Conservation (phyloP, 495 filamentous ascomycete species). For the Annulohypoxylon stygium region DNA sequence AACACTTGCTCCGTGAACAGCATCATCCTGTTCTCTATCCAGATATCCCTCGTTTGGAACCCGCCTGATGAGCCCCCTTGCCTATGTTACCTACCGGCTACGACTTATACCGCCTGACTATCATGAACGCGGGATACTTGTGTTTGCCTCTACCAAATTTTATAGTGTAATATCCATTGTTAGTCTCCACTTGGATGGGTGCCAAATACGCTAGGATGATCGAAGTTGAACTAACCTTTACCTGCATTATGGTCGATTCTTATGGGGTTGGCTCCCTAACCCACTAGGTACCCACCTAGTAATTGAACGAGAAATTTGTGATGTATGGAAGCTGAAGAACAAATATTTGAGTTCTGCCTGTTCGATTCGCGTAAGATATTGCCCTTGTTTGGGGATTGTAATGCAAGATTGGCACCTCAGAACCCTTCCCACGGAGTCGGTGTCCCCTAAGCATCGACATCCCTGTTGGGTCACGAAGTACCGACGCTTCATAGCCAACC, state of each 20-base stretch:
- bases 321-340: background rate
- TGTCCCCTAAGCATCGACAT: conserved; percentile 8
- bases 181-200: background rate
- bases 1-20: background rate
- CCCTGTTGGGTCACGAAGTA: background rate
- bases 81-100: background rate
- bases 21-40: too few relatives aligned
- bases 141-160: background rate
- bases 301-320: background rate
- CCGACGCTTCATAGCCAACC: background rate
- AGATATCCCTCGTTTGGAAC: background rate
- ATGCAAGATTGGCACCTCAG: background rate
- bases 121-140: background rate
- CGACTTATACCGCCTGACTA: background rate
- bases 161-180: background rate
- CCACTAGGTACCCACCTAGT: background rate
- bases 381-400: background rate
- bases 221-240: conserved; percentile 1
- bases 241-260: background rate
- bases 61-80: background rate
- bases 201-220: background rate
- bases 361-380: background rate
- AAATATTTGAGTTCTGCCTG: background rate
- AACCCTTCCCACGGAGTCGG: background rate
- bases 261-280: background rate